Base-by-base conservation (phyloP, 352 stramenopile species). In the Halophytophthora batemanensis region DNA sequence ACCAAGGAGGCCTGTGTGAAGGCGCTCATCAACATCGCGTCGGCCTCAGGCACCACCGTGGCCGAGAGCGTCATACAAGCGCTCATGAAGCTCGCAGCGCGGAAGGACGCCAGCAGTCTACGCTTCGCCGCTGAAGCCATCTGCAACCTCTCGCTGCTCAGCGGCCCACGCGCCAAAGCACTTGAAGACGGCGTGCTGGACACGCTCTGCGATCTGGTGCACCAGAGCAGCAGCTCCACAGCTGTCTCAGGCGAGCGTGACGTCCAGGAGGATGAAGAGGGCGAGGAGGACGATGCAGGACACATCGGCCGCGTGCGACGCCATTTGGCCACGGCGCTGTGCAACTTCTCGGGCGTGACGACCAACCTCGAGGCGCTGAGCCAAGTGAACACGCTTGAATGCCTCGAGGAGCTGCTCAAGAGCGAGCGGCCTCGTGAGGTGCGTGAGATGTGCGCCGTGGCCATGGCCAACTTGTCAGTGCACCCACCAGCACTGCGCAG, bases 1-100 rank as follows among this genome's bases (percentile, higher is more conserved):
- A 91, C 82, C 1, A 93, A 91, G 49, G 82, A 93, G 49, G 76
- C 82, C 1, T 90, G 82, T 36, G 69, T 93, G n/a, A 93, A 91
- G 50, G 69, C 82, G 7, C 66, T 91, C n/a, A 83, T 93, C 55
- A 93, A 93, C 60, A 89, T 93, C 29, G 77, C 80, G 1, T 91
- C 77, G 3, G 68, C 79, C 22, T 87, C 78, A 2, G 77, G 76
- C 19, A 51, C 73, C 0, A 47, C 71, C 0, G 77, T 93, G 0
- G 71, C 80, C 1, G 82, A 93, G 43, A 90, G 72, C 15, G 82
- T 91, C 46, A 78, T 90, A 11, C 78, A 90, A 29, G 75, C 81
- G 2, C 81, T 93, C 22, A 65, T 88, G 48, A 90, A 90, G 35
- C 79, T 91, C 22, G 81, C 80, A 8, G 71, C 73, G 6, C 85